A percentile compares a stretch with the other conserved stretches of the same genome.
Conservation (phyloP, 768 basidiomycete species). For the Mycena floridula region DNA sequence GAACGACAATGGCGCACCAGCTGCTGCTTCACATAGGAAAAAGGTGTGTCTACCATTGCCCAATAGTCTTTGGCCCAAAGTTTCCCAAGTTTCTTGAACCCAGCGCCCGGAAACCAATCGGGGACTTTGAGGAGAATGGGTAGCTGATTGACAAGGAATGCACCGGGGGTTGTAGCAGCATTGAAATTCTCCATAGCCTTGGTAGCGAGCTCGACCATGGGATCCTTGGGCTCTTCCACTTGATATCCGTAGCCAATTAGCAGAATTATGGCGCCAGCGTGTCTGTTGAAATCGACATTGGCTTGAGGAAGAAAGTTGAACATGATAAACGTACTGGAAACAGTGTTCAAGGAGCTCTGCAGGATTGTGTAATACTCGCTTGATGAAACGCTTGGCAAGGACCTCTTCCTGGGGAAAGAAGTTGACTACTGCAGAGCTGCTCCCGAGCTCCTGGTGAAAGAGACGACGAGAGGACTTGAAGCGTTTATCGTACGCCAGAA, state of each 20-base stretch:
- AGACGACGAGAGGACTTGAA: slow-evolving; percentile 31
- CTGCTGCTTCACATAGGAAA: background rate
- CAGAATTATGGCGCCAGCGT: slow-evolving; percentile 27
- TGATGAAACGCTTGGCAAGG: slow-evolving; percentile 30
- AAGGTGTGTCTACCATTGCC: no score
- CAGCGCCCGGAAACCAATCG: background rate
- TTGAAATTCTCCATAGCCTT: slow-evolving; percentile 27
- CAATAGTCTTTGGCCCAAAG: no score
- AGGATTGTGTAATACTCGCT: slow-evolving; percentile 24
- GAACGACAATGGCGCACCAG: slow-evolving; percentile 25
- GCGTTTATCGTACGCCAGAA: slow-evolving; percentile 30
- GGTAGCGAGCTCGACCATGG: slow-evolving; percentile 25
- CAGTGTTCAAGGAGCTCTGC: slow-evolving; percentile 23
- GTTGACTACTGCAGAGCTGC: slow-evolving; percentile 20
- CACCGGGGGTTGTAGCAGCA: slow-evolving; percentile 24
- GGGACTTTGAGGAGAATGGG: slow-evolving; percentile 10
- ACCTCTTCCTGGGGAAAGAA: slow-evolving; percentile 23
- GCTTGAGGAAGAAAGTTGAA: background rate
- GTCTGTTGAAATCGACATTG: slow-evolving; percentile 6
- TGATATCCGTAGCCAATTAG: slow-evolving; percentile 28
- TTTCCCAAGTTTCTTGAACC: no score
- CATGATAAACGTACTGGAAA: slow-evolving; percentile 19
- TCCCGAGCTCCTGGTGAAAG: slow-evolving; percentile 30
- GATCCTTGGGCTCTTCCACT: slow-evolving; percentile 25
- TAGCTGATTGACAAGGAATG: slow-evolving; percentile 29